A percentile compares a stretch with the other conserved stretches of the same genome.
These are phyloP conservation scores for Globisporangium orthogonon DNA, from an alignment of 352 stramenopile species.

Conservation along the genomic window DNA sequence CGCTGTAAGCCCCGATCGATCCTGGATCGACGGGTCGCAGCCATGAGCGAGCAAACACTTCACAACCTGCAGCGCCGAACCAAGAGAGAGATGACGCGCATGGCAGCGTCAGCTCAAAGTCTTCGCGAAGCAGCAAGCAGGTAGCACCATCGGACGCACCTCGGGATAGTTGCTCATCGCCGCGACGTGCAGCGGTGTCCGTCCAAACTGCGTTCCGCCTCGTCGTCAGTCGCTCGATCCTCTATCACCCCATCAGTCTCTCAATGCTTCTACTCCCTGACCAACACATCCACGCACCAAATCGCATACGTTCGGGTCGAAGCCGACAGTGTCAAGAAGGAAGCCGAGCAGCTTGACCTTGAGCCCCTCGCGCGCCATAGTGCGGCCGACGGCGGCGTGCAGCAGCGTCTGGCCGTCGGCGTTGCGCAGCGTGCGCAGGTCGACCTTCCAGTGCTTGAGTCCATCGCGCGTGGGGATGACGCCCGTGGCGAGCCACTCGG, in stretches of 20 bases:
- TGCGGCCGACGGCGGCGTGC: slow-evolving; percentile 61
- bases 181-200: slow-evolving; percentile 65
- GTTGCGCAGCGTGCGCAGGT: slow-evolving; percentile 55
- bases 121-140: not conserved
- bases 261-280: not conserved
- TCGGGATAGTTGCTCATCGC: slow-evolving; percentile 59
- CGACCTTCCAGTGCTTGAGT: slow-evolving; percentile 63
- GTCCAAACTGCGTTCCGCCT: slow-evolving; percentile 38
- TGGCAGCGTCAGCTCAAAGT: not conserved
- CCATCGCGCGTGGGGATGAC: slow-evolving; percentile 73
- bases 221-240: too few relatives aligned
- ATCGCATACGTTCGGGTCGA: slow-evolving; percentile 65
- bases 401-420: slow-evolving; percentile 54
- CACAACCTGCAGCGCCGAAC: slow-evolving; percentile 24
- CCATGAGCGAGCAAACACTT: slow-evolving; percentile 42
- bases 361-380: slow-evolving; percentile 49
- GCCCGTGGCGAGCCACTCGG: slow-evolving; percentile 57
- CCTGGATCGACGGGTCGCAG: slow-evolving; percentile 34
- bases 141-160: slow-evolving; percentile 10
- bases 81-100: too few relatives aligned
- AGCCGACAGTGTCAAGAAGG: slow-evolving; percentile 58
- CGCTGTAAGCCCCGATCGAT: slow-evolving; percentile 58
- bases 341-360: slow-evolving; percentile 70
- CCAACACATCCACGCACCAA: slow-evolving; percentile 21
- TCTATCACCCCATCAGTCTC: not conserved